These are phyloP conservation scores for Chalciporus pseudorubinellus DNA, from an alignment of 768 basidiomycete species.

Conservation along the genomic window DNA sequence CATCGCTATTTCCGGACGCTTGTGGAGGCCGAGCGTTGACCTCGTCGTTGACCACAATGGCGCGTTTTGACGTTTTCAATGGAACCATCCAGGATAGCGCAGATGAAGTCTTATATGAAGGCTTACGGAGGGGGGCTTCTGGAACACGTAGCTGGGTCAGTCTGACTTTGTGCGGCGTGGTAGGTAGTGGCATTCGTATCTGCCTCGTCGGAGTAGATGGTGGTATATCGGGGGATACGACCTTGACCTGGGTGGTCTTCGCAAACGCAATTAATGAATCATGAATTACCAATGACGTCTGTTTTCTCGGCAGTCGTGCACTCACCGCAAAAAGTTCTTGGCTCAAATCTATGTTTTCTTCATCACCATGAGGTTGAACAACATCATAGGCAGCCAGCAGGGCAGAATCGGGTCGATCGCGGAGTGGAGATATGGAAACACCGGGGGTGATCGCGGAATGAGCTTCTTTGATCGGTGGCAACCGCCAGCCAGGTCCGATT, in stretches of 20 bases:
- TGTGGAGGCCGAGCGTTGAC: conserved; percentile 7
- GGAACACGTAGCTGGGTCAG: conserved; percentile 10
- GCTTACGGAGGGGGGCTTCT: conserved; percentile 15
- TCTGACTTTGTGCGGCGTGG: conserved; percentile 27
- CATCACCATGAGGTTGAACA: conserved; percentile 17
- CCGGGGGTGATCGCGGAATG: conserved; percentile 25
- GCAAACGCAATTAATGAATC: background rate
- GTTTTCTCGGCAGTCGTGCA: conserved; percentile 6
- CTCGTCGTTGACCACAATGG: conserved; percentile 1
- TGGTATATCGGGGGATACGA: background rate
- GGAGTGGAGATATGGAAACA: conserved; percentile 31
- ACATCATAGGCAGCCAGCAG: conserved; percentile 4
- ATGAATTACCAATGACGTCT: conserved; percentile 1
- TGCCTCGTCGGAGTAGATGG: conserved; percentile 24
- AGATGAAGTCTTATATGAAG: conserved; percentile 21
- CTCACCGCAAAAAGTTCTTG: conserved; percentile 16
- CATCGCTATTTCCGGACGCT: conserved; percentile 18
- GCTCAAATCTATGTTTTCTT: conserved; percentile 6
- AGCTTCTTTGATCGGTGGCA: conserved; percentile 14
- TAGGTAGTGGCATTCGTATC: conserved; percentile 17
- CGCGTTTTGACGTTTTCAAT: conserved; percentile 10
- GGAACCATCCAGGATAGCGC: conserved; percentile 30
- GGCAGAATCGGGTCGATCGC: conserved; percentile 6
- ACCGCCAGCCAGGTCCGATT: background rate
- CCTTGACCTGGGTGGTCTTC: background rate